Conservation (phyloP, 1,139 yeast species). For the Schizosaccharomyces versatilis region DNA sequence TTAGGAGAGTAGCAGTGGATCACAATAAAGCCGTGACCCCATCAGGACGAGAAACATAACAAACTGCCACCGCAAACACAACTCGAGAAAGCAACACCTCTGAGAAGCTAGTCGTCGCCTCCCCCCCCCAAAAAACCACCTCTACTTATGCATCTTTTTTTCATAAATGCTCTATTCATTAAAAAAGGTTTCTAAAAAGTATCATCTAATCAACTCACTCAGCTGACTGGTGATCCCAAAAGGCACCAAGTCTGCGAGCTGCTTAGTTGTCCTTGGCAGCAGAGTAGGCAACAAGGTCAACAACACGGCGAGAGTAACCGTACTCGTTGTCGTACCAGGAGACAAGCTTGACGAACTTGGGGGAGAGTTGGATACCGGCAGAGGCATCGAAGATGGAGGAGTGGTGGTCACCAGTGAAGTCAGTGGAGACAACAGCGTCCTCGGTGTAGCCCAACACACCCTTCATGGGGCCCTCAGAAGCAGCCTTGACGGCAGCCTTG, state of each 20-base stretch:
- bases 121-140: too few relatives aligned
- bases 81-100: too few relatives aligned
- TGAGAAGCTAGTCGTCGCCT: too few relatives aligned
- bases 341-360: constrained; percentile 65
- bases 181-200: too few relatives aligned
- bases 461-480: constrained; percentile 46
- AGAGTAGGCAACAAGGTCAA: constrained; percentile 57
- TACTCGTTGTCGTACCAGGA: constrained; percentile 81
- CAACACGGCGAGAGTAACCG: constrained; percentile 85
- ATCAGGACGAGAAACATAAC: too few relatives aligned
- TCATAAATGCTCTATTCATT: too few relatives aligned
- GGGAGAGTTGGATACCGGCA: constrained; percentile 68
- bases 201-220: too few relatives aligned
- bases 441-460: constrained; percentile 68
- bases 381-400: constrained; percentile 66
- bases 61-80: too few relatives aligned
- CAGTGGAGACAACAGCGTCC: constrained; percentile 69
- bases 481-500: constrained; percentile 46
- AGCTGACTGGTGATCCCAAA: too few relatives aligned
- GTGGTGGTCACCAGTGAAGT: constrained; percentile 55
- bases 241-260: background rate
- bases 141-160: too few relatives aligned
- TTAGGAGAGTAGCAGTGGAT: too few relatives aligned
- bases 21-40: too few relatives aligned
- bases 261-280: constrained; percentile 20